Base-by-base conservation (phyloP, 306 rosid species). In the Alnus glutinosa region DNA sequence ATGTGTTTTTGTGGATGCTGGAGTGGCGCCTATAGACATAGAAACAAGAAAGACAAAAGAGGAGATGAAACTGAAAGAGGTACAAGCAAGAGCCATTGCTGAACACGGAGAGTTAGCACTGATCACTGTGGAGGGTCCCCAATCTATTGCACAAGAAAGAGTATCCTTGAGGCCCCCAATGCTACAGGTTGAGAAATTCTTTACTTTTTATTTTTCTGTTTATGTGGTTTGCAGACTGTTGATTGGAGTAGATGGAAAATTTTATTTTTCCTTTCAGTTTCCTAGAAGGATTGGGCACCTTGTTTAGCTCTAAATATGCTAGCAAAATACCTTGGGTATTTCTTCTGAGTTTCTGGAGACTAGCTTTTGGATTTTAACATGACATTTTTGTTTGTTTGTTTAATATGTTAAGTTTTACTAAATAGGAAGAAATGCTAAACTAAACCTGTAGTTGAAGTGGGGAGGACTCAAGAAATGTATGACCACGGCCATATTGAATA, bases 1-100 rank as follows among this genome's bases (percentile, higher is more conserved):
- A 89, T 81, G 97, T 80, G 98, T 95, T 76, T 95, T 93, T 90
- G 97, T 90, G 80, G 99, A 95, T 75, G 93, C 98, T 79, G 99
- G 99, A 87, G 91, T 95, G 81, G 91, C 96, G 6, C 88, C 85
- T 36, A 82, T 91, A 23, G 99, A 95, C 88, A 88, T 93, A 67
- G 98, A 93, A 87, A 91, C 94, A 9, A 95, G 80, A 88, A 95
- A 78, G 90, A 88, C 89, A 89, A 95, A 95, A 86, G 93, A 89
- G 75, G 98, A 93, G 89, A 92, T 90, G 85, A 93, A 86, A 86
- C 81, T 81, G 87, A 89, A 86, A 88, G 94, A 90, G 39, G 94
- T 89, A 55, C 94, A 90, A 82, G 79, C 83, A 73, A 91, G 91
- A 79, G 92, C 97, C 69, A 84, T 91, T 28, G 90, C 87, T 50